Base-by-base conservation (phyloP, 1,139 yeast species). In the Lodderomyces pseudojiufengensis region DNA sequence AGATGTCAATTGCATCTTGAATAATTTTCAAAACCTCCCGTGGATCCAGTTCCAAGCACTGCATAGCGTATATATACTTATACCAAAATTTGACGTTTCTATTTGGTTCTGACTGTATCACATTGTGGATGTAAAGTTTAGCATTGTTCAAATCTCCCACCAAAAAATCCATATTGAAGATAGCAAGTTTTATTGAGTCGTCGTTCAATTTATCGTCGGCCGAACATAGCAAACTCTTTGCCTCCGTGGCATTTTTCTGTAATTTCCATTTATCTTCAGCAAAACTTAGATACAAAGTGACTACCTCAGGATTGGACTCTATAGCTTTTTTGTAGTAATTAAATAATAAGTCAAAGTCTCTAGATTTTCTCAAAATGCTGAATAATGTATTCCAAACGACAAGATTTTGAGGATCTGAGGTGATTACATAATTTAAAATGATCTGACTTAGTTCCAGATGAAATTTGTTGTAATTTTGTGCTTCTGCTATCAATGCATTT, bases 111-210 rank as follows among this genome's bases (percentile, higher is more conserved):
- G 48, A 52, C 3, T 36, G 28, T 3, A 36, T 35, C 13, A 45
- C 25, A 4, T 20, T 7, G 1, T 52, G 38, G 1, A 69, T 49
- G 3, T 78, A 72, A n/a, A 63, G 50, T 3, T 53, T 51, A 0
- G 84, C 86, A 8, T 55, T 50, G 0, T 60, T 61, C 32, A 52
- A 59, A 24, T 70, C 52, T 6, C 39, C 49, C n/a, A n/a, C n/a
- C n/a, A n/a, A n/a, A 14, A 61, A 64, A 30, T 63, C 71, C 27
- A 60, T 60, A 41, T 84, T 86, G 27, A 87, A 59, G 44, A 80
- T 71, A 0, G 94, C 94, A 32, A 81, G 60, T 87, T 90, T 82
- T 5, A 87, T 57, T 14, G 70, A 74, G 42, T 77, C 80, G 41
- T 65, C 69, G 0, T 60, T 46, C 2, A 36, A 30, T 4, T 52